Evolutionary conservation across 192 early-diverging fungal genomes (phyloP), one percentile per base, ranked within the genome.

Genomic region (Backusella parvicylindrica): DNA sequence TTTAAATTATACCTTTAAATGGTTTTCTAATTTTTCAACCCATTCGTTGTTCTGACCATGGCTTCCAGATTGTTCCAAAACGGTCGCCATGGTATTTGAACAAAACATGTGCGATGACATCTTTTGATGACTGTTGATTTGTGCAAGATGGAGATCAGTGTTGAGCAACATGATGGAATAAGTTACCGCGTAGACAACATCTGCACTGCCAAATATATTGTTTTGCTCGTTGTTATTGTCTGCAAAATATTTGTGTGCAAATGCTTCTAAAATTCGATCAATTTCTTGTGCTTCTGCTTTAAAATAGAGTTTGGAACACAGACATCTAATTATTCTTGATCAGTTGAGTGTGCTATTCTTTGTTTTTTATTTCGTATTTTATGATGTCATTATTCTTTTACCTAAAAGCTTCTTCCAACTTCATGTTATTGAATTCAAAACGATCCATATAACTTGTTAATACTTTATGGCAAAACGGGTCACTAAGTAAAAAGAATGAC

Each of bases 241-340:
- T 41, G 75, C 33, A 78, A 90, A 92, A 79, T 91, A 98, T 6
- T 92, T 85, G 60, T 83, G 76, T n/a, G 95, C 87, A 83, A 98
- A 92, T 32, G 86, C 91, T 66, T 91, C 90, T 49, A 99, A 80
- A 38, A 98, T 91, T 26, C 97, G 86, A 81, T 96, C 96, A 35
- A 99, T 91, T 65, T 94, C 87, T 78, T 99, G 97, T 12, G 97
- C 89, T 81, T 99, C 97, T 31, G 93, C 97, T 64, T 93, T 94
- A 68, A 99, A 81, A 36, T 90, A 88, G 0, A 97, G 82, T 38
- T 94, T 92, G 64, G 82, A 79, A 73, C 95, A 95, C 63, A 98
- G 79, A 21, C 71, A 47, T 79, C 89, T 88, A 40, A 37, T 33
- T n/a, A 18, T 30, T 60, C 6, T 70, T 38, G 37, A 13, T 70